A percentile compares a stretch with the other conserved stretches of the same genome.
Evolutionary conservation across 495 filamentous ascomycete genomes (phyloP).

Genomic region (Neurospora cerealis): DNA sequence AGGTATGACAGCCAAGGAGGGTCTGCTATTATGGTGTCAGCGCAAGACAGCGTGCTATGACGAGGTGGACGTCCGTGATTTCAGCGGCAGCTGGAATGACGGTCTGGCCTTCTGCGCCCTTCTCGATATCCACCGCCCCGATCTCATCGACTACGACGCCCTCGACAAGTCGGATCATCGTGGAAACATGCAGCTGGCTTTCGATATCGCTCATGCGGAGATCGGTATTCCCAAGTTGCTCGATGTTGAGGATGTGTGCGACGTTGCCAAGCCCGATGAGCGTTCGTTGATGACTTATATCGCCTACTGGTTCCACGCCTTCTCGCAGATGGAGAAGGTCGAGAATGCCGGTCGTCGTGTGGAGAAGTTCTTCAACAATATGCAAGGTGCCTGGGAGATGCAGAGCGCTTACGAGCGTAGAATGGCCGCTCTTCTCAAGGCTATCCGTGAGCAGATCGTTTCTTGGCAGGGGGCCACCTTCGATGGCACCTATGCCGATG

Average conservation of each 20-base stretch:
- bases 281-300: constrained; percentile 98
- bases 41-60: constrained; percentile 97
- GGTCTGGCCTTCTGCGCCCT: constrained; percentile 94
- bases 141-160: constrained; percentile 91
- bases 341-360: constrained; percentile 94
- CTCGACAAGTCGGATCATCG: constrained; percentile 91
- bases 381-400: constrained; percentile 99
- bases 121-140: constrained; percentile 91
- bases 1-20: constrained; percentile 96
- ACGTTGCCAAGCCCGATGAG: constrained; percentile 91
- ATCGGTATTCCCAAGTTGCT: constrained; percentile 94
- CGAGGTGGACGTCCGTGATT: constrained; percentile 87
- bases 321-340: constrained; percentile 94
- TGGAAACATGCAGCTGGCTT: constrained; percentile 95
- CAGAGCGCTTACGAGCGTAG: constrained; percentile 87
- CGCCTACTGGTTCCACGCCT: constrained; percentile 99
- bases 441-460: constrained; percentile 61
- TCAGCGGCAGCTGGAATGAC: constrained; percentile 93
- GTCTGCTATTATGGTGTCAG: constrained; percentile 92
- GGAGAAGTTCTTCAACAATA: constrained; percentile 96
- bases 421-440: constrained; percentile 66
- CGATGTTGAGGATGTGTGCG: constrained; percentile 96
- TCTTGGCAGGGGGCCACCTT: constrained; percentile 73
- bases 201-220: constrained; percentile 89
- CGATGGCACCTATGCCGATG: constrained; percentile 85